These are phyloP conservation scores for Rhizopogon rudus DNA, from an alignment of 768 basidiomycete species.

Conservation along the genomic window DNA sequence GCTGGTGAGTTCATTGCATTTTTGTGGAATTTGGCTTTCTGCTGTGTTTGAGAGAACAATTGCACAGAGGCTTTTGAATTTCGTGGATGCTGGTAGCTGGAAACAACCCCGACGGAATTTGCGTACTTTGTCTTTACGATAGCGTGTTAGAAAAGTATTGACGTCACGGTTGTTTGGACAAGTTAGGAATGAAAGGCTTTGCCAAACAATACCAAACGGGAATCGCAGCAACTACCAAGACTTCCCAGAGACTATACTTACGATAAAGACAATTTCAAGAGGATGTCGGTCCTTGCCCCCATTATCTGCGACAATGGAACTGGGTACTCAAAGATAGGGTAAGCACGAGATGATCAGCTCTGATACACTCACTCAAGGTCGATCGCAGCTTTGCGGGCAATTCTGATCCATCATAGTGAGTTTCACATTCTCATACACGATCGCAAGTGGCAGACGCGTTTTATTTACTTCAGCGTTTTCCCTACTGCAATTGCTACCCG, in stretches of 20 bases:
- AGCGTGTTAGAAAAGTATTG: too few relatives aligned
- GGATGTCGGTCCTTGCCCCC: constrained; percentile 84
- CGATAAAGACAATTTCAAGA: constrained; percentile 8
- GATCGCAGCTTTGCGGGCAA: constrained; percentile 87
- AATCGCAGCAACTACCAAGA: constrained; percentile 8
- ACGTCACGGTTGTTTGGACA: constrained; percentile 12
- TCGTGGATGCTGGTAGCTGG: too few relatives aligned
- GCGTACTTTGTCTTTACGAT: too few relatives aligned
- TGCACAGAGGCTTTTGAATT: too few relatives aligned
- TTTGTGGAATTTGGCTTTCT: too few relatives aligned
- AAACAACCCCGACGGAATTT: too few relatives aligned
- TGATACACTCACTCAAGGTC: constrained; percentile 1
- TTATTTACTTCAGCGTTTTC: constrained; percentile 62
- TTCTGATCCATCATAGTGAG: constrained; percentile 96
- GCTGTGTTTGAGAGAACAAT: too few relatives aligned
- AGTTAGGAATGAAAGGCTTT: constrained; percentile 21
- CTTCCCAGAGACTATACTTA: constrained; percentile 3
- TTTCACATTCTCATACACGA: constrained; percentile 12
- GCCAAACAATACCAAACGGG: constrained; percentile 19
- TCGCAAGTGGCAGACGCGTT: neutral
- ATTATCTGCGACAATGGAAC: constrained; percentile 99
- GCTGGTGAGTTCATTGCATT: too few relatives aligned
- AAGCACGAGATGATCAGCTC: constrained; percentile 18
- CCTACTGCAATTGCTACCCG: constrained; percentile 96
- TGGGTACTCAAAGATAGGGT: constrained; percentile 97